phyloP scores from a whole-genome alignment of 164 flowering plant species.

The grape (Vitis vinifera) region ASM3070453v1 NC_081818.1:610001-610500 shows the following conservation, averaged over 20 bases:
- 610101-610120: too few relatives aligned
- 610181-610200: slow-evolving; percentile 26
- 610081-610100: background rate
- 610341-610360: slow-evolving; percentile 24
- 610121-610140: too few relatives aligned
- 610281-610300: slow-evolving; percentile 27
- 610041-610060: slow-evolving; percentile 27
- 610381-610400: slow-evolving; percentile 24
- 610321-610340: slow-evolving; percentile 35
- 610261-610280: slow-evolving; percentile 29
- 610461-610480: slow-evolving; percentile 27
- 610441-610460: slow-evolving; percentile 33
- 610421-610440: slow-evolving; percentile 31
- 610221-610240: slow-evolving; percentile 30
- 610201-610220: slow-evolving; percentile 27
- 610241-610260: slow-evolving; percentile 21
- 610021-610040: slow-evolving; percentile 24
- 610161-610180: background rate
- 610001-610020: slow-evolving; percentile 26
- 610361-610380: slow-evolving; percentile 27
- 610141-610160: too few relatives aligned
- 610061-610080: background rate
- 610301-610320: slow-evolving; percentile 28
- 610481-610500: slow-evolving; percentile 24
- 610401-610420: slow-evolving; percentile 36